Evolutionary conservation across 768 basidiomycete species (phyloP).

Genomic region (Lactifluus echinatus): DNA sequence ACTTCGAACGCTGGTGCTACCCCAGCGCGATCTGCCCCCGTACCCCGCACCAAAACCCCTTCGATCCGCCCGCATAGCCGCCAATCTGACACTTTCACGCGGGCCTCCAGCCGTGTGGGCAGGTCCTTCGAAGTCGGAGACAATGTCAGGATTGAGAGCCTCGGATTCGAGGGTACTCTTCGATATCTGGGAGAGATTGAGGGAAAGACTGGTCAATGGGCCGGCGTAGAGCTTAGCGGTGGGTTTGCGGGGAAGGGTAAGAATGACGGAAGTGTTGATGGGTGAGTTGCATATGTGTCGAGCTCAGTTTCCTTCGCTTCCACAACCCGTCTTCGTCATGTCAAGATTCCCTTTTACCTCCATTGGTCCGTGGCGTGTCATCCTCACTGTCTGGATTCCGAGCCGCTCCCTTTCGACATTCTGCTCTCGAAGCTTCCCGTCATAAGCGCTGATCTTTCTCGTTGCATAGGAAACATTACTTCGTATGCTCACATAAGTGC

Average conservation of each 20-base stretch:
- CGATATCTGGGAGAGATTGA: conserved; percentile 79
- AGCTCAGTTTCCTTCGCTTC: conserved; percentile 11
- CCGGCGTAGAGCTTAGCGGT: conserved; percentile 82
- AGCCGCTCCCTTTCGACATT: neutral
- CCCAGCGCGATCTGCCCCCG: conserved; percentile 22
- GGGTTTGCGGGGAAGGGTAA: conserved; percentile 90
- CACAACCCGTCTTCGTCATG: neutral
- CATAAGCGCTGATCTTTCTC: neutral
- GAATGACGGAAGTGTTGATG: conserved; percentile 84
- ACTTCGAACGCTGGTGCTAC: conserved; percentile 33
- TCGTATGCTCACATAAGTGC: conserved; percentile 72
- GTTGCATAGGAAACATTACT: conserved; percentile 41
- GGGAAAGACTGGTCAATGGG: conserved; percentile 86
- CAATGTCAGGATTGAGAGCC: conserved; percentile 75
- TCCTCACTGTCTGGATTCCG: neutral
- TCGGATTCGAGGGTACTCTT: conserved; percentile 81
- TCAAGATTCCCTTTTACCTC: neutral
- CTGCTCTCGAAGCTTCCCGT: neutral
- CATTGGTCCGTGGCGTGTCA: neutral
- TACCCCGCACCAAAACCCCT: conserved; percentile 42
- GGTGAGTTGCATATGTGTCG: conserved; percentile 45
- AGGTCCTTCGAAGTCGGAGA: conserved; percentile 64
- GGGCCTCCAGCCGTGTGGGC: conserved; percentile 38
- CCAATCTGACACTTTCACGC: conserved; percentile 49
- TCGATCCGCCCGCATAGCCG: conserved; percentile 55